phyloP scores from a whole-genome alignment of 164 flowering plant species.

The Magnolia changhungtana region DNA sequence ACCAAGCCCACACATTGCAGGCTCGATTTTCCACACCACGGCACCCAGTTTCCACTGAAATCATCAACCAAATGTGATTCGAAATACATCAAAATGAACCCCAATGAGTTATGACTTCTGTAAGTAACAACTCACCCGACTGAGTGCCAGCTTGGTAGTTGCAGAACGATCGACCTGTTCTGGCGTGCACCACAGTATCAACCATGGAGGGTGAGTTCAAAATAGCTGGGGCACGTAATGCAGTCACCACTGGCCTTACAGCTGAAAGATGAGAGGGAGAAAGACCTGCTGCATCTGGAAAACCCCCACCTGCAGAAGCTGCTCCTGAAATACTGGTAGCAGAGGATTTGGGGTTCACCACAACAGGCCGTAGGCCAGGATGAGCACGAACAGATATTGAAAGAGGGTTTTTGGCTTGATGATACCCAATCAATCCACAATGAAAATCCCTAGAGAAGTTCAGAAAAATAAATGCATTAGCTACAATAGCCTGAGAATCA shows the following conservation, averaged over 20 bases:
- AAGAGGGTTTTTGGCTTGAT: slow-evolving; percentile 26
- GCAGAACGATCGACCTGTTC: slow-evolving; percentile 6
- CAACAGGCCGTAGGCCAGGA: slow-evolving; percentile 23
- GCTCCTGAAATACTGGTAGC: slow-evolving; percentile 10
- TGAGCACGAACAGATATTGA: slow-evolving; percentile 12
- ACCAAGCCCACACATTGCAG: neutral
- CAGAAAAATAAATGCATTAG: slow-evolving; percentile 1
- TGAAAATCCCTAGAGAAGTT: slow-evolving; percentile 52
- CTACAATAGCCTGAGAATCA: neutral
- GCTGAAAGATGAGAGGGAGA: slow-evolving; percentile 14
- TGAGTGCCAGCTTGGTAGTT: slow-evolving; percentile 13
- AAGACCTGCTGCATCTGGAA: slow-evolving; percentile 3
- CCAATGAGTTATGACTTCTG: neutral
- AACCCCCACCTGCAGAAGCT: slow-evolving; percentile 12
- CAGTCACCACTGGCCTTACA: slow-evolving; percentile 6
- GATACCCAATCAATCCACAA: slow-evolving; percentile 56
- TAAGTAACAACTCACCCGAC: slow-evolving; percentile 16
- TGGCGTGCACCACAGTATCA: neutral
- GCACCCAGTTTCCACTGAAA: neutral
- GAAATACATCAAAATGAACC: neutral
- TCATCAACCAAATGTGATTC: neutral
- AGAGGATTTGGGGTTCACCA: slow-evolving; percentile 16
- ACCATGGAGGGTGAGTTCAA: neutral
- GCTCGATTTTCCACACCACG: neutral
- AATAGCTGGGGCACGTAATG: neutral